Conservation (phyloP, 202 grass and related monocot genomes). For the Musa balbisiana region DNA sequence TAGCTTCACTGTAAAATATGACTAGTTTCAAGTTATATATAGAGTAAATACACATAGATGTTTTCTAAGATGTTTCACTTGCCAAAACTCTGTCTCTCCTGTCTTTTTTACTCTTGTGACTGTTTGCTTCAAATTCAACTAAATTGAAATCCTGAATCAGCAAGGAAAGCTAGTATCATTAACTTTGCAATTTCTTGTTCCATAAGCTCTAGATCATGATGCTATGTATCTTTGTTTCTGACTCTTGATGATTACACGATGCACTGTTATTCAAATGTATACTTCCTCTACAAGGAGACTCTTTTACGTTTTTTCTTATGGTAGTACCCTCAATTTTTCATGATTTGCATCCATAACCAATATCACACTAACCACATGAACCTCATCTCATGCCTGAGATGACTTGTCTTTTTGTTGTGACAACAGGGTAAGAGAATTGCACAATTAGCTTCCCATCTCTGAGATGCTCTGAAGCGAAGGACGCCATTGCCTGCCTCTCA, state of each 20-base stretch:
- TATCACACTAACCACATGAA: background rate
- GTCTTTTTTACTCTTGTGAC: background rate
- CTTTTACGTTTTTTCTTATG: background rate
- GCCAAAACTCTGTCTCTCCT: background rate
- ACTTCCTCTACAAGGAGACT: slow-evolving; percentile 7
- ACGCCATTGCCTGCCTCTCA: slow-evolving; percentile 64
- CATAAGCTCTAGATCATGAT: background rate
- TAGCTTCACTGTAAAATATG: background rate
- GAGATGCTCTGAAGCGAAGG: slow-evolving; percentile 91
- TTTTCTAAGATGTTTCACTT: background rate
- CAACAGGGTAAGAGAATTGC: background rate
- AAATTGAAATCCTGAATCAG: background rate
- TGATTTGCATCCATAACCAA: background rate
- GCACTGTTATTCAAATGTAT: background rate
- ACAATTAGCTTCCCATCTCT: slow-evolving; percentile 43
- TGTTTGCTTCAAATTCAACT: background rate
- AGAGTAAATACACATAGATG: background rate
- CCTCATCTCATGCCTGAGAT: background rate
- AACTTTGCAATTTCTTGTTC: background rate
- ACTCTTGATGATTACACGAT: slow-evolving; percentile 3
- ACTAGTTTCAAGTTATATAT: background rate
- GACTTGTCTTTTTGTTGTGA: background rate
- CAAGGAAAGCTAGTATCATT: background rate
- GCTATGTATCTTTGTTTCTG: background rate
- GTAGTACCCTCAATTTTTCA: background rate